These are phyloP conservation scores for Carex sylvatica DNA, from an alignment of 202 grass and related monocot species.

Conservation along the genomic window DNA sequence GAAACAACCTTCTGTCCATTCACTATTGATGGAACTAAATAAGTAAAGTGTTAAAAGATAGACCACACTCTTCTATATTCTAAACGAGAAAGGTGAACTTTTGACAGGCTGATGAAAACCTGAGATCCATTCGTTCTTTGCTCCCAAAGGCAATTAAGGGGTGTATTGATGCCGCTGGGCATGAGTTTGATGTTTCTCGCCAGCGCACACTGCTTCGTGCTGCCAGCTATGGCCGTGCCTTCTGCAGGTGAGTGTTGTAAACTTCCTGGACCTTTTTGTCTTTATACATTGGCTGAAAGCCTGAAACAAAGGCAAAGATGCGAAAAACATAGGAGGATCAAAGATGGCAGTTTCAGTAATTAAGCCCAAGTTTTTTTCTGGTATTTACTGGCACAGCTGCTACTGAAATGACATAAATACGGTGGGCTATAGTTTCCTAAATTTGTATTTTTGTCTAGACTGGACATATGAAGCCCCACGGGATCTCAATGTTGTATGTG, in stretches of 20 bases:
- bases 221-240: constrained; percentile 88
- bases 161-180: constrained; percentile 87
- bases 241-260: constrained; percentile 73
- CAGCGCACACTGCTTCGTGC: constrained; percentile 76
- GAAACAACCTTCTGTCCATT: not conserved
- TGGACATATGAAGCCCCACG: not conserved
- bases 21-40: not conserved
- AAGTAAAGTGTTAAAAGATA: not conserved
- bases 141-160: constrained; percentile 80
- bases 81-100: constrained; percentile 27
- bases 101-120: constrained; percentile 89
- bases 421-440: not conserved
- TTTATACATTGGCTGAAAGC: not conserved
- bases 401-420: not conserved
- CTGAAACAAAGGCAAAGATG: not conserved
- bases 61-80: not conserved
- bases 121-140: constrained; percentile 71
- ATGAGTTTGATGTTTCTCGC: constrained; percentile 94
- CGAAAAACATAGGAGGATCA: not conserved
- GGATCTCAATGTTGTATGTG: not conserved
- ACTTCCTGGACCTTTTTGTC: constrained; percentile 22
- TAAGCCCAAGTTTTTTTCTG: not conserved
- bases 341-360: not conserved
- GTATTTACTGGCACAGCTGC: not conserved
- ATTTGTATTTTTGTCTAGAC: not conserved